Evolutionary conservation across 208 protist genomes (phyloP).

Genomic region (Acanthamoeba healyi): DNA sequence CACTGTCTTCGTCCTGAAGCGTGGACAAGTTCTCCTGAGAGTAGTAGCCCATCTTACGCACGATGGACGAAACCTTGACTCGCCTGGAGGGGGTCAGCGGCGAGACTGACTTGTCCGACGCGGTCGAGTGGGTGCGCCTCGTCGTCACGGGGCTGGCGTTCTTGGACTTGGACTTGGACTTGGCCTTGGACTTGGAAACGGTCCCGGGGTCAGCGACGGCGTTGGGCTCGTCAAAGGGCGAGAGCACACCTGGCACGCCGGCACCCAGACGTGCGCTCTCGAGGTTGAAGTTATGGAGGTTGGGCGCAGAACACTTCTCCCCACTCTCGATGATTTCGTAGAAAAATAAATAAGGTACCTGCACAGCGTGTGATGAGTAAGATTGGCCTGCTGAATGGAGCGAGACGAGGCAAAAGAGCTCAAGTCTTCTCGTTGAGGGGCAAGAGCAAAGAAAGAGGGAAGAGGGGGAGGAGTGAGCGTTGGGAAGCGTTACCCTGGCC

Average conservation of each 20-base stretch:
- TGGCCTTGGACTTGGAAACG: neutral
- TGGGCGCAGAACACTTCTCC: slow-evolving; percentile 70
- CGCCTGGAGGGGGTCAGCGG: neutral
- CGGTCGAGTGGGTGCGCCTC: neutral
- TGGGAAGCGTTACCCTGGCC: neutral
- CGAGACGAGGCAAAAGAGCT: neutral
- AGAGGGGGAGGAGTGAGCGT: no score
- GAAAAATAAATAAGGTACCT: slow-evolving; percentile 59
- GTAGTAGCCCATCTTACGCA: slow-evolving; percentile 35
- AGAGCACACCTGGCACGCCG: slow-evolving; percentile 13
- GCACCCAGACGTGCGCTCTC: neutral
- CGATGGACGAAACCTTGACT: slow-evolving; percentile 5
- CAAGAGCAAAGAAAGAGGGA: no score
- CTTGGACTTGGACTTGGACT: neutral
- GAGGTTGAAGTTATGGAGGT: slow-evolving; percentile 46
- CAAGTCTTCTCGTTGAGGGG: no score
- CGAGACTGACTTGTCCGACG: neutral
- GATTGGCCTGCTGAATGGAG: neutral
- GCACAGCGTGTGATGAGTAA: neutral
- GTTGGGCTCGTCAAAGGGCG: slow-evolving; percentile 44
- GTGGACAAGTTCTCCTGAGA: neutral
- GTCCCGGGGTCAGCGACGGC: neutral
- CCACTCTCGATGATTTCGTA: slow-evolving; percentile 53
- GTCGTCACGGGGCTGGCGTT: neutral
- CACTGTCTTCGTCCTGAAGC: neutral